Evolutionary conservation across 495 filamentous ascomycete species (phyloP).

Genomic region (Saxispiralis lemnorum): DNA sequence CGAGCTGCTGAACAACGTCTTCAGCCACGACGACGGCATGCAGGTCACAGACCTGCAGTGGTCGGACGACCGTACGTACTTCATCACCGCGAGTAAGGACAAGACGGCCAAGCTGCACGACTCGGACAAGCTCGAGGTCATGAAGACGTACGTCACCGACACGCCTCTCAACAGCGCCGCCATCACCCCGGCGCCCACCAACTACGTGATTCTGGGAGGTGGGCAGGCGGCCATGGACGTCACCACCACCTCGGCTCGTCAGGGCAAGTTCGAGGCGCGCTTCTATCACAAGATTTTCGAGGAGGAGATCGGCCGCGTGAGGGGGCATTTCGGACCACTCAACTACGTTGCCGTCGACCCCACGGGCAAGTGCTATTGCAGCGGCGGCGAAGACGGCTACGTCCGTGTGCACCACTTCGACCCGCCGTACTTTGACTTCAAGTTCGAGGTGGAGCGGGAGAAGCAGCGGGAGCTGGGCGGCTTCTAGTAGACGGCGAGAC

Average conservation of each 20-base stretch:
- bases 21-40: conserved; percentile 11
- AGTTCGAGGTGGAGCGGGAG: conserved; percentile 86
- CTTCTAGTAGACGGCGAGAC: no score
- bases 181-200: conserved; percentile 73
- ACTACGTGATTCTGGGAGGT: conserved; percentile 91
- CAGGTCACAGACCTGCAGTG: conserved; percentile 79
- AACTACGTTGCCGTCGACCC: conserved; percentile 83
- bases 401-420: conserved; percentile 97
- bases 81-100: conserved; percentile 94
- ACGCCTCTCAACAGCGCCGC: conserved; percentile 92
- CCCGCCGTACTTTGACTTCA: conserved; percentile 93
- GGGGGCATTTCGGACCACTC: conserved; percentile 90
- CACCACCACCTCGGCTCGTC: conserved; percentile 79
- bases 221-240: conserved; percentile 98
- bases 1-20: conserved; percentile 9
- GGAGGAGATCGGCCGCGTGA: conserved; percentile 91
- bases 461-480: conserved; percentile 3
- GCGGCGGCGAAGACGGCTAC: conserved; percentile 94
- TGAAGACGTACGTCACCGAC: conserved; percentile 83
- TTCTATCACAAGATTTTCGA: conserved; percentile 99
- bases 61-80: conserved; percentile 83
- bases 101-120: conserved; percentile 87
- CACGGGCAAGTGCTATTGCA: conserved; percentile 74
- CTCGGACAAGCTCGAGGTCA: conserved; percentile 63
- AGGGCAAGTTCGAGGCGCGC: conserved; percentile 95